These are phyloP conservation scores for Amaranthus hypochondriacus DNA, from an alignment of 148 eudicot genomes.

Conservation along the genomic window DNA sequence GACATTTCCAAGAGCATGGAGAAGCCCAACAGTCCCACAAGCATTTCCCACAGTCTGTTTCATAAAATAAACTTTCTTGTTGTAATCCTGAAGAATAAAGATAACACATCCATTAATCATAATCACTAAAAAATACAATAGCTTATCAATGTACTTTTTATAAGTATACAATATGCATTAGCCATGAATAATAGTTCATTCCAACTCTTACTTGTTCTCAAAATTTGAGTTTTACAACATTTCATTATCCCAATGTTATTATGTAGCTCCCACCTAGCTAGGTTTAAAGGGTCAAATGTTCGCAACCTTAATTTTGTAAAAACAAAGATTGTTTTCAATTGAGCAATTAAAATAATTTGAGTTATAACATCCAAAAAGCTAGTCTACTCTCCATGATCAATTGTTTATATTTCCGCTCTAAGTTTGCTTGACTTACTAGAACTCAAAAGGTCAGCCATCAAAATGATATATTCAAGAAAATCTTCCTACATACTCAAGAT, in stretches of 20 bases:
- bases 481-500: background rate
- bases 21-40: conserved; percentile 94
- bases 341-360: background rate
- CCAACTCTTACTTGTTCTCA: background rate
- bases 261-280: background rate
- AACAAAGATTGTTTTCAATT: too few species aligned
- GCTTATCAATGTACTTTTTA: background rate
- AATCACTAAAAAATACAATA: background rate
- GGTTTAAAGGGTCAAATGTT: too few species aligned
- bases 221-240: background rate
- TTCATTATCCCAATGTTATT: background rate
- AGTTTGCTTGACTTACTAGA: background rate
- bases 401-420: background rate
- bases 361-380: background rate
- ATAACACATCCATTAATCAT: conserved; percentile 6
- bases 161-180: background rate
- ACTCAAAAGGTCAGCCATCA: background rate
- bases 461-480: background rate
- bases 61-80: conserved; percentile 67
- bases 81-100: conserved; percentile 43
- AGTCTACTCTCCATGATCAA: background rate
- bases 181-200: background rate
- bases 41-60: conserved; percentile 99
- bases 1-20: conserved; percentile 89
- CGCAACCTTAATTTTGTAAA: too few species aligned